These are phyloP conservation scores for Leucogyrophana mollusca DNA, from an alignment of 768 basidiomycete genomes.

Conservation along the genomic window DNA sequence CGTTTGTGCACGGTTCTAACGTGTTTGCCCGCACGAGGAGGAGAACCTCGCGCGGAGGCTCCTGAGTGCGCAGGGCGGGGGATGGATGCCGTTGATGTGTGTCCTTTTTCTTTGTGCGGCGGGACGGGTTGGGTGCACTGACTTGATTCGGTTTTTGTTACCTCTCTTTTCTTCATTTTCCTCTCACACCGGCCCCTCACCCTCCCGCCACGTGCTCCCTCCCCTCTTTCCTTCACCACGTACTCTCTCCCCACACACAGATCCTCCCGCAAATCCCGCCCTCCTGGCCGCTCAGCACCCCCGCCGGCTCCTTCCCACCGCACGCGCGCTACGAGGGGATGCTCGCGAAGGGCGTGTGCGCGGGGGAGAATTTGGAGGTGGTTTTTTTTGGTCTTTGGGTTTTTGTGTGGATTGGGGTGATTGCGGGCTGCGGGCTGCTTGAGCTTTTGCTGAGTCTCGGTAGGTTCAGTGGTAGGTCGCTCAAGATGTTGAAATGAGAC, in stretches of 20 bases:
- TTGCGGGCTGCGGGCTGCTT: no score
- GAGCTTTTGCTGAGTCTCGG: no score
- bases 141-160: no score
- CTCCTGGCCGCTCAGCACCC: no score
- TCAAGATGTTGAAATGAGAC: no score
- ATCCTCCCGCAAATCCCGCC: slow-evolving; percentile 66
- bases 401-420: no score
- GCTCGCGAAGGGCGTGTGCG: slow-evolving; percentile 75
- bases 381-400: slow-evolving; percentile 10
- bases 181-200: no score
- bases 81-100: slow-evolving; percentile 78
- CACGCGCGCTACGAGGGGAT: slow-evolving; percentile 69
- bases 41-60: slow-evolving; percentile 61
- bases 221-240: background rate
- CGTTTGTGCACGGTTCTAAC: no score
- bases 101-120: slow-evolving; percentile 32
- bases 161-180: background rate
- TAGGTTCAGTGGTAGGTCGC: no score
- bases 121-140: no score
- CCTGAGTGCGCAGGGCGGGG: slow-evolving; percentile 77
- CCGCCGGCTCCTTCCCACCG: slow-evolving; percentile 72
- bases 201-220: no score
- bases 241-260: no score
- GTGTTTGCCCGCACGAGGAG: slow-evolving; percentile 41
- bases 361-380: slow-evolving; percentile 77